These are phyloP conservation scores for Fraxinus excelsior DNA, from an alignment of 257 asterid genomes.

Conservation along the genomic window DNA sequence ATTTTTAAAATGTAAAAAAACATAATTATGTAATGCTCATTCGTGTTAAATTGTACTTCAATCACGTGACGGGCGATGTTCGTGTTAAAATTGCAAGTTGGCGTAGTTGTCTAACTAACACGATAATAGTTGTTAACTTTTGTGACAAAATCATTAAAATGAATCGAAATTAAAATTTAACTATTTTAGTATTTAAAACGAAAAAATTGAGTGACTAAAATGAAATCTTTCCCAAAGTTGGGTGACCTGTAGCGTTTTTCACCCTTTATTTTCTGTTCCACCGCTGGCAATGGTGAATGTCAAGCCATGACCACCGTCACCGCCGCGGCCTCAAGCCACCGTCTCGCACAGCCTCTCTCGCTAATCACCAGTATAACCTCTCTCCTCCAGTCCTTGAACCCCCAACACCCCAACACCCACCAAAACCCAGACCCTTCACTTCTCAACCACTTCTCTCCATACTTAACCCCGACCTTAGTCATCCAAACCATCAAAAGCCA, in stretches of 20 bases:
- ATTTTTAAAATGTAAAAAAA: too few species aligned
- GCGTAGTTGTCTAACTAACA: too few species aligned
- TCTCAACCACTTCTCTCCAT: slow-evolving; percentile 46
- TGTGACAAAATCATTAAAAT: too few species aligned
- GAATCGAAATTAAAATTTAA: too few species aligned
- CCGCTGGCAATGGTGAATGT: background rate
- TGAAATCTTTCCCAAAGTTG: background rate
- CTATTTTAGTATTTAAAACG: too few species aligned
- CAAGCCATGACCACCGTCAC: background rate
- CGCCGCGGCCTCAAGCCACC: slow-evolving; percentile 23
- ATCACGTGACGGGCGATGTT: too few species aligned
- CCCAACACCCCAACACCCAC: slow-evolving; percentile 28
- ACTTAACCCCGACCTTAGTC: slow-evolving; percentile 38
- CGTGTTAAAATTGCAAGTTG: too few species aligned
- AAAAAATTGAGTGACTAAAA: background rate
- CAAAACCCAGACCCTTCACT: slow-evolving; percentile 31
- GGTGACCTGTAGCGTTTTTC: background rate
- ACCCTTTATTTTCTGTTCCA: background rate
- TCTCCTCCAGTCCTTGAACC: slow-evolving; percentile 38
- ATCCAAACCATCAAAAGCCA: slow-evolving; percentile 33
- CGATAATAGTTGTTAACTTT: too few species aligned
- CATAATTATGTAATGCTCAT: too few species aligned
- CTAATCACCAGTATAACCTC: slow-evolving; percentile 32
- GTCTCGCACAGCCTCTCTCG: slow-evolving; percentile 10
- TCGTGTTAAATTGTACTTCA: too few species aligned